A percentile compares a stretch with the other conserved stretches of the same genome.
Evolutionary conservation across 768 basidiomycete species (phyloP).

Genomic region (Amyloporia xantha): DNA sequence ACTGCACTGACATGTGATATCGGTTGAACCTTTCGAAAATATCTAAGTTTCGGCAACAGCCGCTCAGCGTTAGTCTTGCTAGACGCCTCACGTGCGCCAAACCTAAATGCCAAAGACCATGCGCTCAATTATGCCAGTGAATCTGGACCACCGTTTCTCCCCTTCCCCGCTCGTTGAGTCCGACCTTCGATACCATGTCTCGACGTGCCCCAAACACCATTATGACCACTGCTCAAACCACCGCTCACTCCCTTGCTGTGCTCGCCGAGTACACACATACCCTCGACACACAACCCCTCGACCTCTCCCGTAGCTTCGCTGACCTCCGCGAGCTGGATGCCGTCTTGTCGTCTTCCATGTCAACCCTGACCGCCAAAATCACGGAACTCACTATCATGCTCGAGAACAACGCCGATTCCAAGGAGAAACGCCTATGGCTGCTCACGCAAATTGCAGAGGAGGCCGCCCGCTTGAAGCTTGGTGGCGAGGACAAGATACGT

Average conservation of each 20-base stretch:
- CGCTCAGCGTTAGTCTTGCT: too few species aligned
- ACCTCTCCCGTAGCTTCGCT: conserved; percentile 89
- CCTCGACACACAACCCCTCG: conserved; percentile 88
- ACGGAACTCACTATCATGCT: conserved; percentile 69
- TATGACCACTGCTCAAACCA: conserved; percentile 20
- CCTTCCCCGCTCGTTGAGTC: too few species aligned
- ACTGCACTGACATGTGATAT: too few species aligned
- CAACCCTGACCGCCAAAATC: conserved; percentile 76
- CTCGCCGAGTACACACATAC: conserved; percentile 85
- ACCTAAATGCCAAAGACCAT: too few species aligned
- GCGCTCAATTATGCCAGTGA: too few species aligned
- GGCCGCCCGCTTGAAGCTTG: conserved; percentile 82
- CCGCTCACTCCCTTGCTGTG: conserved; percentile 59
- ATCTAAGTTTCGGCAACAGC: too few species aligned
- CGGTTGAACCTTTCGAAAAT: too few species aligned
- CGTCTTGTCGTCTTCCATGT: conserved; percentile 85
- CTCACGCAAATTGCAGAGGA: conserved; percentile 94
- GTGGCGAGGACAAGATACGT: conserved; percentile 96
- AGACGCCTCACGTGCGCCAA: too few species aligned
- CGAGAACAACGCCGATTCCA: conserved; percentile 49
- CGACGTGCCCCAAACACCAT: not conserved
- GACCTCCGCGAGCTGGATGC: conserved; percentile 99
- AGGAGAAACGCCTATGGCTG: conserved; percentile 76
- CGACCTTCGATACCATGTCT: not conserved
- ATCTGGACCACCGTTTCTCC: too few species aligned